phyloP scores from a whole-genome alignment of 768 basidiomycete genomes.

The Naganishia kalamii region DNA sequence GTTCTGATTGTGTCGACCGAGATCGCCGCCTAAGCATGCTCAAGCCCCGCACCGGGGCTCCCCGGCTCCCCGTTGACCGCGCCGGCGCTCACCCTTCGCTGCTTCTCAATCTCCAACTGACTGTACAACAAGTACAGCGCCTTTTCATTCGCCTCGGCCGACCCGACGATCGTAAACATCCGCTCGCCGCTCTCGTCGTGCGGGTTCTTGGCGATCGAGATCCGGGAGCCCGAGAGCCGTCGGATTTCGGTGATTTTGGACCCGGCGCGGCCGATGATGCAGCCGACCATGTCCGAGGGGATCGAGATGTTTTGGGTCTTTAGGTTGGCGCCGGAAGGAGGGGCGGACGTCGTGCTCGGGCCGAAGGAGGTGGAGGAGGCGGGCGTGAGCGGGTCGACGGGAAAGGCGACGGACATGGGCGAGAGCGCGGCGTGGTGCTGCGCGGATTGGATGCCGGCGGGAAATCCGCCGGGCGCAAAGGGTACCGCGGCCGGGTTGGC shows the following conservation, averaged over 20 bases:
- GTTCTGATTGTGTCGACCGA: no score
- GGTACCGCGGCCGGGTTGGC: constrained; percentile 4
- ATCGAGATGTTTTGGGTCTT: constrained; percentile 99
- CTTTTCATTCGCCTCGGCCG: constrained; percentile 93
- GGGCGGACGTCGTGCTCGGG: constrained; percentile 13
- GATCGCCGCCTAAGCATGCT: background rate
- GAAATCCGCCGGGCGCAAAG: constrained; percentile 4
- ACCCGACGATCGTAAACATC: constrained; percentile 97
- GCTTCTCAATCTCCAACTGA: constrained; percentile 76
- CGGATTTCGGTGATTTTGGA: constrained; percentile 99
- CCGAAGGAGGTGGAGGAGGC: constrained; percentile 27
- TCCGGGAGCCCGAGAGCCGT: constrained; percentile 92
- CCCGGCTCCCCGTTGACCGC: background rate
- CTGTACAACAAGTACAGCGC: constrained; percentile 95
- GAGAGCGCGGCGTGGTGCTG: background rate
- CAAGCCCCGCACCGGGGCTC: constrained; percentile 1
- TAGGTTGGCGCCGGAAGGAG: constrained; percentile 58
- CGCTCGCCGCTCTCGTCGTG: constrained; percentile 98
- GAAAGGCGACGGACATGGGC: constrained; percentile 37
- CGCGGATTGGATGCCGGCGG: no score
- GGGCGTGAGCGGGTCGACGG: constrained; percentile 36
- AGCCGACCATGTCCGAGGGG: constrained; percentile 94
- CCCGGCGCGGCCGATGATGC: constrained; percentile 71
- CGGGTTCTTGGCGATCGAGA: constrained; percentile 97
- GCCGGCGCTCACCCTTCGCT: constrained; percentile 13